Evolutionary conservation across 352 stramenopile species (phyloP).

Genomic region (Elongisporangium senticosum): DNA sequence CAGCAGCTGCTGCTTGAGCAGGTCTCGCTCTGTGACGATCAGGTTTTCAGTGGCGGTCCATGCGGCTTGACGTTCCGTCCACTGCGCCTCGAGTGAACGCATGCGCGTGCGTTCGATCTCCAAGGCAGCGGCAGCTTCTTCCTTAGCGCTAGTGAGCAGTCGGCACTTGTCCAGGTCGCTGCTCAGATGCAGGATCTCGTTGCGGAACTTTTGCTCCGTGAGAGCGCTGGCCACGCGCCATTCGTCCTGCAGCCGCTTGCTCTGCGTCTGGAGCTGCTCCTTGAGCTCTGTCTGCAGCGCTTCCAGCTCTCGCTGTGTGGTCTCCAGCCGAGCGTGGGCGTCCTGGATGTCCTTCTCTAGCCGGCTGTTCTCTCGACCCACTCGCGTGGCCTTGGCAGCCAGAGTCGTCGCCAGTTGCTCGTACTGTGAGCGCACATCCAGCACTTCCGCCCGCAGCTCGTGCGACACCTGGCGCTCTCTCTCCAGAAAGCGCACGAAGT

Average conservation of each 20-base stretch:
- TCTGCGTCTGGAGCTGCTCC: conserved; percentile 17
- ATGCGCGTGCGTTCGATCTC: conserved; percentile 25
- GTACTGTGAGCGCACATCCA: conserved; percentile 30
- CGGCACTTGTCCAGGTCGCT: conserved; percentile 48
- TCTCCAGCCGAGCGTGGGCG: conserved; percentile 13
- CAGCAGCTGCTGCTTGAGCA: conserved; percentile 50
- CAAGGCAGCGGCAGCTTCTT: conserved; percentile 24
- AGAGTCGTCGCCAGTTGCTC: conserved; percentile 16
- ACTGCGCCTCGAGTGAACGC: conserved; percentile 31
- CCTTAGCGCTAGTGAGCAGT: conserved; percentile 25
- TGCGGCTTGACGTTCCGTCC: conserved; percentile 24
- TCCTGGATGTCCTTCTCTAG: conserved; percentile 7
- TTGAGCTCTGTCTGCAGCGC: conserved; percentile 5
- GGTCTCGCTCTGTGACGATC: conserved; percentile 34
- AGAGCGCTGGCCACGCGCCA: conserved; percentile 23
- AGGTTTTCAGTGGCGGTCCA: conserved; percentile 31
- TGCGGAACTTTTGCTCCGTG: conserved; percentile 60
- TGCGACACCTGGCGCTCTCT: conserved; percentile 36
- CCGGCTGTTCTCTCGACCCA: conserved; percentile 19
- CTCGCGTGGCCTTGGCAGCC: conserved; percentile 8
- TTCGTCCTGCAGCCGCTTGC: conserved; percentile 34
- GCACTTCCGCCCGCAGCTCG: conserved; percentile 32
- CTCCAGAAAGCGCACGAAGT: conserved; percentile 68
- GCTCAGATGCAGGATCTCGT: conserved; percentile 59
- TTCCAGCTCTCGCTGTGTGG: conserved; percentile 15